Evolutionary conservation across 495 filamentous ascomycete genomes (phyloP).

Genomic region (Talaromyces ruber): DNA sequence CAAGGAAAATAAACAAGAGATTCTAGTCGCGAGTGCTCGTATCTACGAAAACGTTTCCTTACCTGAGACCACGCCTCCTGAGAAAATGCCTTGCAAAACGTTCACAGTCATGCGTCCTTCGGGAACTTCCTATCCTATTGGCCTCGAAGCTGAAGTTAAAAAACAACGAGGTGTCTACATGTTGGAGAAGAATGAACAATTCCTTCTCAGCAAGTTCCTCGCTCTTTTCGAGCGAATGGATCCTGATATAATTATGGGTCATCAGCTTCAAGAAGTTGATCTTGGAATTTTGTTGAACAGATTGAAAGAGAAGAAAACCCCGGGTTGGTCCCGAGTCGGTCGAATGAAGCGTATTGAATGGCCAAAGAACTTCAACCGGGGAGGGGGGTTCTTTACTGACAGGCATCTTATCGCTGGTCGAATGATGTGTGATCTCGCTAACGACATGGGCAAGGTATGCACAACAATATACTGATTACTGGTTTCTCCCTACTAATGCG

Average conservation of each 20-base stretch:
- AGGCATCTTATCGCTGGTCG: slow-evolving; percentile 83
- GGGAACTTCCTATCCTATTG: slow-evolving; percentile 65
- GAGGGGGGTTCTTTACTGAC: slow-evolving; percentile 85
- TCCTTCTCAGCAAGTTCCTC: slow-evolving; percentile 77
- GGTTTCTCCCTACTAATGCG: neutral
- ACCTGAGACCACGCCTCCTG: slow-evolving; percentile 77
- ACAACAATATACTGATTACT: neutral
- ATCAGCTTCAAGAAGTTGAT: slow-evolving; percentile 93
- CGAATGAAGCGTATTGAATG: slow-evolving; percentile 74
- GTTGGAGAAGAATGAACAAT: slow-evolving; percentile 70
- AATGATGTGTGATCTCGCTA: slow-evolving; percentile 86
- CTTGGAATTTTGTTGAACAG: slow-evolving; percentile 84
- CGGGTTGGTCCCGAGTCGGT: slow-evolving; percentile 87
- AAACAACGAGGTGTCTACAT: slow-evolving; percentile 67
- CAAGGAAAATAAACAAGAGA: slow-evolving; percentile 95
- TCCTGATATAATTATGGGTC: slow-evolving; percentile 92
- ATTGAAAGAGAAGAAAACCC: slow-evolving; percentile 81
- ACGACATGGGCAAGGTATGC: slow-evolving; percentile 81
- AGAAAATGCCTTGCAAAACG: slow-evolving; percentile 78
- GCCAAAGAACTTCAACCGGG: slow-evolving; percentile 81
- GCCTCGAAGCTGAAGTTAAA: slow-evolving; percentile 68
- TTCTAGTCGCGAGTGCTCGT: slow-evolving; percentile 79
- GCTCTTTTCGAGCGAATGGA: slow-evolving; percentile 81
- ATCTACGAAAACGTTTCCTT: slow-evolving; percentile 87
- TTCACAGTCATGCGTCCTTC: slow-evolving; percentile 86